Evolutionary conservation across 257 asterid genomes (phyloP).

Genomic region (Solanum pimpinellifolium): DNA sequence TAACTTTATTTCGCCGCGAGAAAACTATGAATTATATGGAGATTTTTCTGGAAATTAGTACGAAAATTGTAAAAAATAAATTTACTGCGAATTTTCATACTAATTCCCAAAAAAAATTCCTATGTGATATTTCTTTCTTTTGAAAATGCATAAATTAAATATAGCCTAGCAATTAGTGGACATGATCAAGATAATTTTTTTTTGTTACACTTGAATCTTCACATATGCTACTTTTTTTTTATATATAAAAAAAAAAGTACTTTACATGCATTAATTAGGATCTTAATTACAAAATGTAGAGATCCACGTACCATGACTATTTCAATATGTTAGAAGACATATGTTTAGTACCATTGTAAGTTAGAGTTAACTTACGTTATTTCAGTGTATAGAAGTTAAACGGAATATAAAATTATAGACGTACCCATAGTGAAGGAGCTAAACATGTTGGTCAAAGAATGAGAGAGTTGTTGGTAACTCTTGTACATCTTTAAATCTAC

Average conservation of each 20-base stretch:
- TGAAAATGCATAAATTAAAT: neutral
- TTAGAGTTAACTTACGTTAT: neutral
- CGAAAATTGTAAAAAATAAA: too few relatives aligned
- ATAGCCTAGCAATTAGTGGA: neutral
- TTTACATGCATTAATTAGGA: neutral
- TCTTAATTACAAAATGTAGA: neutral
- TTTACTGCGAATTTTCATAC: too few relatives aligned
- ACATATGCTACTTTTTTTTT: neutral
- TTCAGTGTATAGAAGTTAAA: neutral
- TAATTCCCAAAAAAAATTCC: accelerated
- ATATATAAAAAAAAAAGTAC: too few relatives aligned
- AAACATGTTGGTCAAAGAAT: constrained; percentile 40
- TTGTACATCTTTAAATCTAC: constrained; percentile 34
- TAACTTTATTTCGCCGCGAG: neutral
- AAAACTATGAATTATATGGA: too few relatives aligned
- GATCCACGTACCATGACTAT: neutral
- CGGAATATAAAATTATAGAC: neutral
- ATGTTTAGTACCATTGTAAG: neutral
- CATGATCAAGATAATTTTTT: neutral
- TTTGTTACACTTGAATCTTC: neutral
- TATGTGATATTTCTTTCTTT: neutral
- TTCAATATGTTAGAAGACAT: neutral
- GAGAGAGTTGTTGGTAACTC: constrained; percentile 35
- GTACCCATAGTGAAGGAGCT: constrained; percentile 38
- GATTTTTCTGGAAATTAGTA: too few relatives aligned